Evolutionary conservation across 768 basidiomycete genomes (phyloP), one percentile per base, ranked within the genome.

Genomic region (Termitomyces sp.): DNA sequence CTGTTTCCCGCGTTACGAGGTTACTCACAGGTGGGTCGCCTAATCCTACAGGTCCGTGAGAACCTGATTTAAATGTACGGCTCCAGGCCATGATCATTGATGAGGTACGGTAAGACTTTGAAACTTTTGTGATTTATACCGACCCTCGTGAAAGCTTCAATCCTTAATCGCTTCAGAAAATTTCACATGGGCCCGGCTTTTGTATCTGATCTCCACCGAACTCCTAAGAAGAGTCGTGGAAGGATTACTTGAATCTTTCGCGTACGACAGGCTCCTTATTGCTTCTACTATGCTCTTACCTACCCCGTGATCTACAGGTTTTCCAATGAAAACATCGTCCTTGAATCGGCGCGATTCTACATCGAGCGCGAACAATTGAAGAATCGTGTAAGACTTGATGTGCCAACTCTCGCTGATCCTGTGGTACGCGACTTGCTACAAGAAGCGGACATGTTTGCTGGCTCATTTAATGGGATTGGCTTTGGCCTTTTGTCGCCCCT

Each of bases 371-470:
- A 86, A 57, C 90, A 92, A 67, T 79, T 92, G 71, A 83, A 86
- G 63, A 86, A 88, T 63, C 84, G 90, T 57, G 76, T 92, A 20
- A 83, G 82, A 44, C 80, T 92, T 56, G 90, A 93, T 66, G 78
- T 90, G 40, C 90, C 90, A 56, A 88, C 91, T 9, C 79, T 93
- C 53, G 75, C 86, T 55, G 88, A 91, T 66, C 86, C 90, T 49
- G 67, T 75, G 58, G 77, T 88, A 24, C 85, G 88, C 58, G 89
- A 91, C 67, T 81, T 92, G 44, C 76, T 93, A n/a, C 86, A 89
- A 59, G 90, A 93, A 72, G 89, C 91, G 40, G 91, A 93, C 67
- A 78, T 90, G 35, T 93, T 93, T 66, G 87, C 88, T 44, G 81
- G 88, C 58, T 92, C 91, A 11, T 92, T 92, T 70, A 82, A 79